Evolutionary conservation across 1,139 yeast species (phyloP), one percentile per base, ranked within the genome.

Genomic region (Kurtzmaniella quercitrusa): DNA sequence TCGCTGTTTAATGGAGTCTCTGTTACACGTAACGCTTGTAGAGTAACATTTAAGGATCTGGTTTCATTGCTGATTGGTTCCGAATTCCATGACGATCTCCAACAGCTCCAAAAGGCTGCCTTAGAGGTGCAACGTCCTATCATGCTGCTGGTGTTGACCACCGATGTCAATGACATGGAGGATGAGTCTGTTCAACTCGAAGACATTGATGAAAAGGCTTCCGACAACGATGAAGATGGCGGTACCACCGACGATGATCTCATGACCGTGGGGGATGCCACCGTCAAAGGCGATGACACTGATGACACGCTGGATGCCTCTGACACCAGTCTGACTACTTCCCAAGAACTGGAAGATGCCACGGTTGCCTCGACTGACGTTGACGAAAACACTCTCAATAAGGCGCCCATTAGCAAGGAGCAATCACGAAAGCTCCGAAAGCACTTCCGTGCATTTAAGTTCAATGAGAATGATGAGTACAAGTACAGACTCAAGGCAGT

Each of bases 1-100:
- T 89, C 96, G 0, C 75, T 85, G 34, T 90, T 77, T 58, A 75
- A 79, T 43, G 90, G 87, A n/a, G 78, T 79, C 42, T 79, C 77
- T 25, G 81, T 86, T 2, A 73, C 84, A 3, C 77, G 96, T 55
- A 91, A 90, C 60, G 70, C 86, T 5, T 89, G 96, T 60, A 70
- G 80, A 43, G 91, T 91, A 5, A 59, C 70, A 3, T 85, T 85
- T 53, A 79, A 76, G 17, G 93, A 85, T 52, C 60, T 58, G 2
- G 58, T 90, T 44, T 70, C 71, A 5, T 62, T 88, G 34, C 67
- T 73, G 6, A 71, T 77, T 46, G 81, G 80, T 36, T 70, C 66
- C 25, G 69, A 67, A 17, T 72, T 76, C 48, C 62, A 58, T 40
- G 68, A 63, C 12, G 68, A 67, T 39, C 60, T 72, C 42, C 64